Base-by-base conservation (phyloP, 371 early-diverging fungal species). In the Nematocida minor region DNA sequence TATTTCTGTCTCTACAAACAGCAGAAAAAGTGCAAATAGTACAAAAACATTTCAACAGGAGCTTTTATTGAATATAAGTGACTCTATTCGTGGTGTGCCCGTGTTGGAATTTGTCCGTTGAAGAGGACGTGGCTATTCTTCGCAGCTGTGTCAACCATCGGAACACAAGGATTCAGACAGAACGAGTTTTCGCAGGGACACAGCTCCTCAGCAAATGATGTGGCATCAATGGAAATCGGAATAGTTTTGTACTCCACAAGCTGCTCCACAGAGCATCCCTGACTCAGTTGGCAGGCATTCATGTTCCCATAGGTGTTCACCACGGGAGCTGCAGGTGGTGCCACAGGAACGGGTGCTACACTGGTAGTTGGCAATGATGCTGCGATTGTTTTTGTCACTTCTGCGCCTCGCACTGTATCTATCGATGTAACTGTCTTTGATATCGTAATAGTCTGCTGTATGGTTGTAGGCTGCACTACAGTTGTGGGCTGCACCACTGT, bases 141-240 rank as follows among this genome's bases (percentile, higher is more conserved):
- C 16, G 41, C 6, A 7, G 42, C 32, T 42, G 38, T 6, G 29
- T 71, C 55, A 34, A 27, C 3, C 55, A 47, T 60, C 40, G 63
- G 77, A 1, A 31, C 46, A 44, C 77, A 74, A 11, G 77, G 48
- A 34, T 74, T 74, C 4, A 62, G n/a, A 51, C 77, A 74, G 63
- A 62, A 74, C 4, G 77, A 11, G 34, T 74, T 64, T 46, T 74
- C 77, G 34, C 77, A 74, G 3, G 77, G 77, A 46, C 77, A 74
- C 32, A 74, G 6, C 41, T 74, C 77, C 32, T 74, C 77, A 7
- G 60, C 77, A 49, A 48, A 74, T 6, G 42, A 4, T 31, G 77
- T 36, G 14, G 77, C 11, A 47, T 64, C 77, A 31, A 62, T 34
- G 18, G 63, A 48, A n/a, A 74, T 44, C 29, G 77, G 63, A 64